phyloP scores from a whole-genome alignment of 2,329 filamentous ascomycete species.

The Xylariaceae sp. region DNA sequence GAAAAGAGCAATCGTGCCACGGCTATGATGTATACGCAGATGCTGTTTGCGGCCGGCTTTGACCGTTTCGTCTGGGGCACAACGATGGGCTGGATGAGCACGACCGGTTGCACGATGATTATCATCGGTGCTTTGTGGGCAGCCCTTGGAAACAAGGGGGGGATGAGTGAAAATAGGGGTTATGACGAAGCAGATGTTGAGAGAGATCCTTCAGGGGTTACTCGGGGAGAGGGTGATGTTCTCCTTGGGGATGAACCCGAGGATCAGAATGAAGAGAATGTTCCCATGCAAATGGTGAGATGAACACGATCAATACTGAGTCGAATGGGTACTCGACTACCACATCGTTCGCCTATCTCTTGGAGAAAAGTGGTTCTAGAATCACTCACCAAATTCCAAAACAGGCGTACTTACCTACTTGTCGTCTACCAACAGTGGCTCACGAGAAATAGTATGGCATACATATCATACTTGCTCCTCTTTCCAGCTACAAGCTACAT shows the following conservation, averaged over 20 bases:
- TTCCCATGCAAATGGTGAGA: conserved; percentile 12
- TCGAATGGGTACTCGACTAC: neutral
- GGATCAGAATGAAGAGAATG: conserved; percentile 22
- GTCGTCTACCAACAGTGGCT: no score
- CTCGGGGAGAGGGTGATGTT: conserved; percentile 20
- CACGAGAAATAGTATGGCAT: no score
- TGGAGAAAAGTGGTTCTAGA: neutral
- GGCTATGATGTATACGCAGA: conserved; percentile 54
- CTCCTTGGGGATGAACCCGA: conserved; percentile 14
- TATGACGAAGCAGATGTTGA: conserved; percentile 27
- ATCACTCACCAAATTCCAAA: no score
- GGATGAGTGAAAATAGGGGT: conserved; percentile 2
- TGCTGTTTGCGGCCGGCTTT: conserved; percentile 50
- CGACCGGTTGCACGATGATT: conserved; percentile 48
- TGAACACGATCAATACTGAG: neutral
- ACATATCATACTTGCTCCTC: no score
- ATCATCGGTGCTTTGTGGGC: conserved; percentile 50
- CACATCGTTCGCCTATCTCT: neutral
- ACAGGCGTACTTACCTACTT: no score
- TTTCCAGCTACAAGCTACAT: no score
- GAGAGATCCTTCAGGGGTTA: conserved; percentile 33
- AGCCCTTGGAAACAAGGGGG: conserved; percentile 40
- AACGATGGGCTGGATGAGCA: conserved; percentile 44
- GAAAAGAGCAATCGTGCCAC: conserved; percentile 60
- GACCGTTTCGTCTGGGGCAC: conserved; percentile 50